phyloP scores from a whole-genome alignment of 345 rosid species.

The Arabidopsis suecica region DNA sequence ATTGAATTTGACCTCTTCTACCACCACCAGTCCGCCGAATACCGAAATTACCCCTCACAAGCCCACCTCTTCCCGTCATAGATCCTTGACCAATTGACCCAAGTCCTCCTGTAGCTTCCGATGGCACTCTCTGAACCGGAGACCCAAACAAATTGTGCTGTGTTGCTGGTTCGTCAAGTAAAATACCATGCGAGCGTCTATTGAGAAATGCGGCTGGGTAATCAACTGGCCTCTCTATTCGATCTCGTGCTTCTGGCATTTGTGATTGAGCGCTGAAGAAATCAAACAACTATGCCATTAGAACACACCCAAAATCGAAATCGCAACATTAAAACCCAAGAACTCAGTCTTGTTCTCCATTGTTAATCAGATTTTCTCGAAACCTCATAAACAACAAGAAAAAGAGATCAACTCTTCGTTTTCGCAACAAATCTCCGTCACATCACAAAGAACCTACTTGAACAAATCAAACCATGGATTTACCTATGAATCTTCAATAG shows the following conservation, averaged over 20 bases:
- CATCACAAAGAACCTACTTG: too few relatives aligned
- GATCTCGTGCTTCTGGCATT: slow-evolving; percentile 85
- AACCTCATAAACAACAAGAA: background rate
- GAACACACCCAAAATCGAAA: background rate
- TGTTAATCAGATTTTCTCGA: background rate
- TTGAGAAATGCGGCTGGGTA: slow-evolving; percentile 51
- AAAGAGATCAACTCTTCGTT: background rate
- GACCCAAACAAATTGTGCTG: slow-evolving; percentile 42
- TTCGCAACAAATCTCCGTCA: slow-evolving; percentile 6
- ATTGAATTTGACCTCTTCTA: slow-evolving; percentile 43
- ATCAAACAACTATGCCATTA: background rate
- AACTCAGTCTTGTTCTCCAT: slow-evolving; percentile 16
- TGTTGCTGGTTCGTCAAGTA: slow-evolving; percentile 46
- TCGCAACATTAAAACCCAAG: background rate
- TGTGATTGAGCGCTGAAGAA: slow-evolving; percentile 8
- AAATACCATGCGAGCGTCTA: slow-evolving; percentile 53
- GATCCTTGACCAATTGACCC: slow-evolving; percentile 21
- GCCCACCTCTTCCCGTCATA: slow-evolving; percentile 37
- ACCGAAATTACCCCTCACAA: slow-evolving; percentile 45
- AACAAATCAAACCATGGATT: background rate
- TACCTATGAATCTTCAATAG: slow-evolving; percentile 32
- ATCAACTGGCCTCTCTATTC: slow-evolving; percentile 65
- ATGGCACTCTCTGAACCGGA: slow-evolving; percentile 44
- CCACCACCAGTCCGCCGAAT: slow-evolving; percentile 38
- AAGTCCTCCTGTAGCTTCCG: slow-evolving; percentile 17